phyloP scores from a whole-genome alignment of 352 stramenopile genomes.

The Globisporangium spiculum region DNA sequence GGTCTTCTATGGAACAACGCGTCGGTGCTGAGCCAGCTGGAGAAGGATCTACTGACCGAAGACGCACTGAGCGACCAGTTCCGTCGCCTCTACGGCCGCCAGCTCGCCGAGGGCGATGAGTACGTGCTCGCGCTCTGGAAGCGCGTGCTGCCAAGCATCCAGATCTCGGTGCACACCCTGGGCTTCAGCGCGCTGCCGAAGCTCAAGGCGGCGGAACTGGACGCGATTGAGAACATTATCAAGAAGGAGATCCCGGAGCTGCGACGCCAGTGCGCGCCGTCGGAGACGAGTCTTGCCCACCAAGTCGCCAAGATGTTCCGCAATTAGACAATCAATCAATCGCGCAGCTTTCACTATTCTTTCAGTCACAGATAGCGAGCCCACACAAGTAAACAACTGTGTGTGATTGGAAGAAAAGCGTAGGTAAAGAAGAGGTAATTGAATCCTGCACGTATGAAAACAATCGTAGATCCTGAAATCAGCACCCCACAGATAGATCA shows the following conservation, averaged over 20 bases:
- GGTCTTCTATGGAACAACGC: conserved; percentile 91
- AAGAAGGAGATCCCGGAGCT: conserved; percentile 87
- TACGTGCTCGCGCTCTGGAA: conserved; percentile 95
- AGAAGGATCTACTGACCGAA: conserved; percentile 83
- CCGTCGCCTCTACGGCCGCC: conserved; percentile 90
- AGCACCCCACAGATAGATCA: not conserved
- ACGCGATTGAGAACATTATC: conserved; percentile 88
- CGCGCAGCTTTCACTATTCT: not conserved
- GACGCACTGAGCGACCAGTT: conserved; percentile 92
- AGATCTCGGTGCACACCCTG: conserved; percentile 84
- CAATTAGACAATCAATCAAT: conserved; percentile 25
- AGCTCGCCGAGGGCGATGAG: conserved; percentile 97
- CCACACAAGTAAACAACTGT: not conserved
- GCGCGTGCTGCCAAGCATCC: conserved; percentile 80
- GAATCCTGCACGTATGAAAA: not conserved
- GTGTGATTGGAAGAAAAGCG: not conserved
- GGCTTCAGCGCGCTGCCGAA: conserved; percentile 85
- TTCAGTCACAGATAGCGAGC: not conserved
- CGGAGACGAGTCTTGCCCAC: conserved; percentile 79
- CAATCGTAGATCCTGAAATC: not conserved
- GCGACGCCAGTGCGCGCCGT: conserved; percentile 78
- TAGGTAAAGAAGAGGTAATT: not conserved
- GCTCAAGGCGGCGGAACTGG: conserved; percentile 77
- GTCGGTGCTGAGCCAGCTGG: conserved; percentile 79
- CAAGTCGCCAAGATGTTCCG: conserved; percentile 86